These are phyloP conservation scores for Lepidium sativum DNA, from an alignment of 345 rosid species.

Conservation along the genomic window DNA sequence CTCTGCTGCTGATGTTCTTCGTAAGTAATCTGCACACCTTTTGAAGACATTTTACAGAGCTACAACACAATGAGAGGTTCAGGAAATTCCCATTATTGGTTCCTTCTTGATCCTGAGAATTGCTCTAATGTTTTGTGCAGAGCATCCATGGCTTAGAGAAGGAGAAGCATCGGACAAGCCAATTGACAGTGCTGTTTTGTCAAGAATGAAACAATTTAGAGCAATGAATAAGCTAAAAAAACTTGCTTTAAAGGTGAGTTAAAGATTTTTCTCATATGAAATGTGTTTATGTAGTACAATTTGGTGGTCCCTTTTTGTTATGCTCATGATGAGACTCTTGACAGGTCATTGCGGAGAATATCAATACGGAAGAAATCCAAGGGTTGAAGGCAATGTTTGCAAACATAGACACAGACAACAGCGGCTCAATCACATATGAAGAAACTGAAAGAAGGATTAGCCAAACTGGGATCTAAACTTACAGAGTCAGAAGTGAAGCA, in stretches of 20 bases:
- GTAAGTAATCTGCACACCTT: constrained; percentile 29
- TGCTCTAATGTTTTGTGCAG: constrained; percentile 22
- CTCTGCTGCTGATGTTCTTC: constrained; percentile 80
- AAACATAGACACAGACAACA: constrained; percentile 85
- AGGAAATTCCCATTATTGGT: neutral
- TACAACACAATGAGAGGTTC: neutral
- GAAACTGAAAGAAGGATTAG: constrained; percentile 82
- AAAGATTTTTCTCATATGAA: neutral
- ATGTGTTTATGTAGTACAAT: neutral
- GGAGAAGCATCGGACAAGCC: constrained; percentile 87
- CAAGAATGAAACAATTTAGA: constrained; percentile 94
- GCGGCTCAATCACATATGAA: constrained; percentile 82
- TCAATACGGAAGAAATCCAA: constrained; percentile 72
- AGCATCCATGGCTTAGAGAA: constrained; percentile 69
- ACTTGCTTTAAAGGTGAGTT: constrained; percentile 76
- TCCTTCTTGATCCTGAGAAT: neutral
- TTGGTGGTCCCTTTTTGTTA: neutral
- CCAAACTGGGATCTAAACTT: constrained; percentile 83
- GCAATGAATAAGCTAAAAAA: constrained; percentile 93
- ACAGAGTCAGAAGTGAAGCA: constrained; percentile 75
- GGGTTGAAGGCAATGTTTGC: constrained; percentile 77
- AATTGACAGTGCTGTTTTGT: constrained; percentile 79
- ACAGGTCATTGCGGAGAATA: constrained; percentile 83
- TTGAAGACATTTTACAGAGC: neutral
- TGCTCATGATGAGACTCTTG: neutral